Percentiles rank a stretch among this genome's conserved stretches.
These are phyloP conservation scores for Coemansia erecta DNA, from an alignment of 192 early-diverging fungal species.

Conservation along the genomic window DNA sequence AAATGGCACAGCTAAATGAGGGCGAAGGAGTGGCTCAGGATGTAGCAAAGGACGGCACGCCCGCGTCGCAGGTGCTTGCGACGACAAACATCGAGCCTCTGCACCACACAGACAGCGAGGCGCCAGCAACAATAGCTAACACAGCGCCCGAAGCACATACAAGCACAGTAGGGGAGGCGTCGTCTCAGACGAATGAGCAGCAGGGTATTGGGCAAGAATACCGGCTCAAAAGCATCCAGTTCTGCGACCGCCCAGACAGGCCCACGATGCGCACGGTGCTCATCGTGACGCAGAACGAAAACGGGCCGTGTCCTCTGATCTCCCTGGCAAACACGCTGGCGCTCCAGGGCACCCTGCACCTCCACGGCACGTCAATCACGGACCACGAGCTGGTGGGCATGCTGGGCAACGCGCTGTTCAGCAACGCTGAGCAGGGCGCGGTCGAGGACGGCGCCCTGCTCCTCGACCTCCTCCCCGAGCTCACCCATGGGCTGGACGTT, in stretches of 20 bases:
- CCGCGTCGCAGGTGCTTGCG: not conserved
- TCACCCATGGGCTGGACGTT: constrained; percentile 66
- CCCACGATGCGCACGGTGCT: constrained; percentile 53
- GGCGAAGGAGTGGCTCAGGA: too few relatives aligned
- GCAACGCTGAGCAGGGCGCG: not conserved
- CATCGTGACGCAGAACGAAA: constrained; percentile 90
- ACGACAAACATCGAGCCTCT: constrained; percentile 1
- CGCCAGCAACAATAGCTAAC: not conserved
- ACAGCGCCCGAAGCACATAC: too few relatives aligned
- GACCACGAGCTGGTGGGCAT: constrained; percentile 69
- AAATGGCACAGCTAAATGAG: too few relatives aligned
- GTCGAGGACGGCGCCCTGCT: constrained; percentile 2
- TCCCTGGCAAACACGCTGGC: constrained; percentile 82
- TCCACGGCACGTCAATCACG: constrained; percentile 53
- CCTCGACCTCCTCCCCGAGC: constrained; percentile 34
- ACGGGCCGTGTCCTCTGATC: constrained; percentile 89
- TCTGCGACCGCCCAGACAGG: constrained; percentile 55
- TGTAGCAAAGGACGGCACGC: too few relatives aligned
- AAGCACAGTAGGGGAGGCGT: too few relatives aligned
- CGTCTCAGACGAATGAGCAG: too few relatives aligned
- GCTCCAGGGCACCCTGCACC: constrained; percentile 64
- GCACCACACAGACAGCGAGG: not conserved
- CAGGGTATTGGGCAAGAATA: constrained; percentile 44
- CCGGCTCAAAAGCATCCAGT: constrained; percentile 71
- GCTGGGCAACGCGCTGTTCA: constrained; percentile 73